Base-by-base conservation (phyloP, 139 green algal species). In the Haematococcus lacustris region DNA sequence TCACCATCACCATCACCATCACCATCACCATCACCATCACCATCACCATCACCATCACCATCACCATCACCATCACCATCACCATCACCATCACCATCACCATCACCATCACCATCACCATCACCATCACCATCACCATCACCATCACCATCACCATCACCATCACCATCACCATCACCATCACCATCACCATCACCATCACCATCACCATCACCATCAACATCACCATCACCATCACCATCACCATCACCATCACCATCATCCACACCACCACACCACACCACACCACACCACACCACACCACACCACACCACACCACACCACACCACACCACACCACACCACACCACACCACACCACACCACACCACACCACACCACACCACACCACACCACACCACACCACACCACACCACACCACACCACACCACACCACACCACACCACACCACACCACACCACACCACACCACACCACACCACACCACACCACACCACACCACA, bases 201-300 rank as follows among this genome's bases (percentile, higher is more conserved):
- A 71, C 38, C 38, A 71, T 60, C 38, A 71, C 28, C 38, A 71
- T 60, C 38, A 71, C 66, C 38, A 71, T 39, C 38, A 66, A 28
- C 53, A 68, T 28, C 38, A 68, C 50, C 28, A 53, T 50, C 21
- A 68, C 35, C 34, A 68, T 25, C 53, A 51, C 33, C 23, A 73
- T 7, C 47, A 39, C n/a, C 32, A 69, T 47, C 32, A 69, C 63
- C 32, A n/a, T n/a, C n/a, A n/a, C n/a, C n/a, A n/a, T n/a, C n/a
- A n/a, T n/a, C n/a, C n/a, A n/a, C n/a, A n/a, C n/a, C n/a, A n/a
- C n/a, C n/a, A n/a, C n/a, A n/a, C n/a, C n/a, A n/a, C n/a, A n/a
- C n/a, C n/a, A n/a, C n/a, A n/a, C n/a, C n/a, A n/a, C n/a, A n/a
- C n/a, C n/a, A n/a, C n/a, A n/a, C n/a, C n/a, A n/a, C n/a, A 69